Percentiles rank a stretch among this genome's conserved stretches.
These are phyloP conservation scores for Aspergillus affinis DNA, from an alignment of 495 filamentous ascomycete species.

Conservation along the genomic window DNA sequence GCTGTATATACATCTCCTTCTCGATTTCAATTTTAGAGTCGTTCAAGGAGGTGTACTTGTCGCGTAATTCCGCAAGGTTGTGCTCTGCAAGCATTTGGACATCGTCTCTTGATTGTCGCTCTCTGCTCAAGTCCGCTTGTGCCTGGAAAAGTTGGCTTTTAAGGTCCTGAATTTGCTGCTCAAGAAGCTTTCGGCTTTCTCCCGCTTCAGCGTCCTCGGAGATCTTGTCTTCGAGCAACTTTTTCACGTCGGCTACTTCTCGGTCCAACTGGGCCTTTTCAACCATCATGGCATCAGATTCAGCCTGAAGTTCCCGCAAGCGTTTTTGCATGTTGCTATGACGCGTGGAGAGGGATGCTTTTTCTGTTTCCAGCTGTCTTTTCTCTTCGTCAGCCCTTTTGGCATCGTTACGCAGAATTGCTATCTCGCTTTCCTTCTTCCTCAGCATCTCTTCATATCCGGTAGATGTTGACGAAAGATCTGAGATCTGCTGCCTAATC, in stretches of 20 bases:
- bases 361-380: conserved; percentile 75
- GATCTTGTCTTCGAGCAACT: conserved; percentile 80
- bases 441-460: conserved; percentile 90
- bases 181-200: conserved; percentile 80
- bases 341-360: conserved; percentile 61
- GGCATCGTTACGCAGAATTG: conserved; percentile 77
- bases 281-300: conserved; percentile 80
- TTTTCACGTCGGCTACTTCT: conserved; percentile 85
- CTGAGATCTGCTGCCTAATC: conserved; percentile 80
- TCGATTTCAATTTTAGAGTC: conserved; percentile 97
- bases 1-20: conserved; percentile 97
- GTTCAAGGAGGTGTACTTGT: conserved; percentile 85
- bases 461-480: conserved; percentile 88
- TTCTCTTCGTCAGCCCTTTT: conserved; percentile 76
- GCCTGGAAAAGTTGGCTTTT: conserved; percentile 81
- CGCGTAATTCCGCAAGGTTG: conserved; percentile 74
- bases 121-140: conserved; percentile 85
- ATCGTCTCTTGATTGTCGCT: conserved; percentile 94
- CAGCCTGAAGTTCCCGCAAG: conserved; percentile 81
- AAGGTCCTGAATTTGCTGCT: conserved; percentile 82
- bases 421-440: conserved; percentile 90
- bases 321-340: conserved; percentile 78
- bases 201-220: conserved; percentile 86
- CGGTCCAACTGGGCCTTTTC: conserved; percentile 81
- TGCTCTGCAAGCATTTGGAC: conserved; percentile 90